Percentiles rank a stretch among this genome's conserved stretches.
phyloP scores from a whole-genome alignment of 2,329 filamentous ascomycete genomes.

The Ascochyta viciae-villosae region DNA sequence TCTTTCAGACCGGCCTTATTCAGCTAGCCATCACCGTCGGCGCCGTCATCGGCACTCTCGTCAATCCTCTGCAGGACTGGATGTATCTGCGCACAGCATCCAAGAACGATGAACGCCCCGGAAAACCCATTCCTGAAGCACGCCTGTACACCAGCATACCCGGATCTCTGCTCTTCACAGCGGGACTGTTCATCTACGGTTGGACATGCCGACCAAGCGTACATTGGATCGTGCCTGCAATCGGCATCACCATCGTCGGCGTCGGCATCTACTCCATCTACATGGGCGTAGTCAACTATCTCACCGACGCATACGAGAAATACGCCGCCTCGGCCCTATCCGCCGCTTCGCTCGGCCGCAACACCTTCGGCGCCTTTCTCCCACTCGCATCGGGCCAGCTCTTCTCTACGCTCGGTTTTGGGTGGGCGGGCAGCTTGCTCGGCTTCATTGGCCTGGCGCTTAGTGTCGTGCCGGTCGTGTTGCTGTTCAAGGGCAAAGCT shows the following conservation, averaged over 20 bases:
- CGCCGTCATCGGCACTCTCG: conserved; percentile 50
- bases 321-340: conserved; percentile 58
- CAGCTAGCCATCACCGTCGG: conserved; percentile 53
- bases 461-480: conserved; percentile 50
- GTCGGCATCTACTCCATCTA: conserved; percentile 49
- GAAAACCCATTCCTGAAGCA: conserved; percentile 53
- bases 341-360: conserved; percentile 55
- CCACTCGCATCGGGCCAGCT: conserved; percentile 53
- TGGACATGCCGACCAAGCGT: conserved; percentile 44
- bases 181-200: conserved; percentile 39
- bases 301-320: conserved; percentile 57
- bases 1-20: conserved; percentile 47
- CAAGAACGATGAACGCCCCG: conserved; percentile 48
- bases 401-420: conserved; percentile 51
- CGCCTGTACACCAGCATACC: conserved; percentile 53
- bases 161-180: conserved; percentile 49
- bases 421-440: conserved; percentile 54
- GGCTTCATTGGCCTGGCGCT: conserved; percentile 53
- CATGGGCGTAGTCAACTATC: conserved; percentile 58
- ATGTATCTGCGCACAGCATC: conserved; percentile 38
- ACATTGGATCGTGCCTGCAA: conserved; percentile 39
- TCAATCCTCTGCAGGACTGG: conserved; percentile 50
- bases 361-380: conserved; percentile 55
- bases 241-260: conserved; percentile 35
- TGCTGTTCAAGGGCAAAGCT: conserved; percentile 51